phyloP scores from a whole-genome alignment of 805 yeast genomes.

The Wickerhamomyces bisporus region DNA sequence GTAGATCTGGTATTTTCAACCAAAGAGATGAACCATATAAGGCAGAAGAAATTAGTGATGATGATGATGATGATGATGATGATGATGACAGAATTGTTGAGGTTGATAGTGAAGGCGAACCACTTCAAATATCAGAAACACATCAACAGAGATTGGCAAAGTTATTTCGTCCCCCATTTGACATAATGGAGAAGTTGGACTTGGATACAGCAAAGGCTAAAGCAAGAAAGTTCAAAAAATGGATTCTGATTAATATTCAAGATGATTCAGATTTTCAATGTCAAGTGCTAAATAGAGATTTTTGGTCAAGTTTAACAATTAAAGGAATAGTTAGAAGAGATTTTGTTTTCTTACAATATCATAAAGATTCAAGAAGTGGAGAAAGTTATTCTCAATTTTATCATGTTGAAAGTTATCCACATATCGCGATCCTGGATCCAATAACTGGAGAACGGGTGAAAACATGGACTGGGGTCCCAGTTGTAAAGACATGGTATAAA shows the following conservation, averaged over 20 bases:
- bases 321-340: constrained; percentile 59
- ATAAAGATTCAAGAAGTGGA: constrained; percentile 72
- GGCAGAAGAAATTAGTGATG: no score
- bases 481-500: constrained; percentile 51
- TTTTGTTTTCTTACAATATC: constrained; percentile 84
- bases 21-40: constrained; percentile 24
- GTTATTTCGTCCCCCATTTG: constrained; percentile 91
- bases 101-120: constrained; percentile 32
- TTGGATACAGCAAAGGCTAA: constrained; percentile 67
- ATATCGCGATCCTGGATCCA: constrained; percentile 89
- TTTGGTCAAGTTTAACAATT: constrained; percentile 72
- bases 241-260: constrained; percentile 88
- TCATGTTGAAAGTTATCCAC: constrained; percentile 69
- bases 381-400: constrained; percentile 67
- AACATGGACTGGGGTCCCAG: constrained; percentile 72
- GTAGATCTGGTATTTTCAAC: constrained; percentile 30
- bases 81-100: constrained; percentile 31
- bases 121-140: constrained; percentile 13
- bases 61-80: constrained; percentile 32
- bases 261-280: constrained; percentile 81
- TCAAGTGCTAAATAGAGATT: constrained; percentile 86
- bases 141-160: constrained; percentile 66
- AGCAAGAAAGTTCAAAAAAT: constrained; percentile 62
- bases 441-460: constrained; percentile 88
- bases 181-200: constrained; percentile 62